Conservation (phyloP, 1,139 yeast genomes). For the Blastobotrys petasosporus region DNA sequence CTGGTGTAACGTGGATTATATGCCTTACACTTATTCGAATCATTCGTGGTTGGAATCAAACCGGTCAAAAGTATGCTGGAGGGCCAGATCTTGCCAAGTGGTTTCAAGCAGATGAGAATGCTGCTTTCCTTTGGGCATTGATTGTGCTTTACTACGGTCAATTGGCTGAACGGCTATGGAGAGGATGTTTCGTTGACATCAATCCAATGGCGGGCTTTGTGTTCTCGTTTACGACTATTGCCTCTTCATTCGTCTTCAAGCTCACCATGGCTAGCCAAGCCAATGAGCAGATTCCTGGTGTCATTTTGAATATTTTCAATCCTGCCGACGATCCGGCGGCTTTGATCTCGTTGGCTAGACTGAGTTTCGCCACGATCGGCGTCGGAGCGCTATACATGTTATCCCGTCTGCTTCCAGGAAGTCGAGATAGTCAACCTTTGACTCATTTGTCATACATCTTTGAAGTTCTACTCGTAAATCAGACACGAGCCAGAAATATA, state of each 20-base stretch:
- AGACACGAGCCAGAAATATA: slow-evolving; percentile 60
- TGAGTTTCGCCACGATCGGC: slow-evolving; percentile 28
- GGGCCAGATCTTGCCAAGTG: slow-evolving; percentile 42
- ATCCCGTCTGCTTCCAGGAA: slow-evolving; percentile 18
- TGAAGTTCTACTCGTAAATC: slow-evolving; percentile 59
- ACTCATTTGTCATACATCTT: slow-evolving; percentile 43
- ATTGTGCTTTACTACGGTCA: slow-evolving; percentile 40
- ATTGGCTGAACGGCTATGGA: slow-evolving; percentile 25
- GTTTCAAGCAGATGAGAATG: slow-evolving; percentile 19
- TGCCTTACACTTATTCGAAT: slow-evolving; percentile 47
- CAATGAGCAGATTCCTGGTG: slow-evolving; percentile 45
- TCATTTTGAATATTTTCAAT: slow-evolving; percentile 34
- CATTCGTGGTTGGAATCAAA: slow-evolving; percentile 80
- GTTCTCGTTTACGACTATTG: slow-evolving; percentile 38
- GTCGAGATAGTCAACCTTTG: slow-evolving; percentile 25
- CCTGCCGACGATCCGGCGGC: slow-evolving; percentile 17
- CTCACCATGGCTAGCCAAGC: slow-evolving; percentile 49
- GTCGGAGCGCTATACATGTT: slow-evolving; percentile 26
- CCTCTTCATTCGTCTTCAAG: slow-evolving; percentile 51
- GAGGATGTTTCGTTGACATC: slow-evolving; percentile 23
- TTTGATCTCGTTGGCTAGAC: slow-evolving; percentile 27
- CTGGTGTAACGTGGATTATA: slow-evolving; percentile 30
- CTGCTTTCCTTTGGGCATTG: slow-evolving; percentile 45
- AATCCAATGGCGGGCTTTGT: slow-evolving; percentile 36
- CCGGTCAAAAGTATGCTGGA: slow-evolving; percentile 76